phyloP scores from a whole-genome alignment of 306 rosid genomes.

The Cicer bijugum region DNA sequence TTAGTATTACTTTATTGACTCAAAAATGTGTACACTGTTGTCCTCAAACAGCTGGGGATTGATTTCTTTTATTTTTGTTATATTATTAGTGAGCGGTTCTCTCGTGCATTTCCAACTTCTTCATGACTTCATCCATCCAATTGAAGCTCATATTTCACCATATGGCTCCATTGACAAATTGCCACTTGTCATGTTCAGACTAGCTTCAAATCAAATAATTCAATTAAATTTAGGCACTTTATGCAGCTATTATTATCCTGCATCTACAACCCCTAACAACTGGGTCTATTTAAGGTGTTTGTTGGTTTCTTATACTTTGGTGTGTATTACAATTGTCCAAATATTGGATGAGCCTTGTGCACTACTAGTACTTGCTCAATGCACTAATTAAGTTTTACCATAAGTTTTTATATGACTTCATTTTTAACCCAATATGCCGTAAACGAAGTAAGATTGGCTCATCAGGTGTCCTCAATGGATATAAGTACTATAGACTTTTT shows the following conservation, averaged over 20 bases:
- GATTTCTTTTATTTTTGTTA: background rate
- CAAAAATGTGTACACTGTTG: slow-evolving; percentile 42
- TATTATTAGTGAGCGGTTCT: slow-evolving; percentile 39
- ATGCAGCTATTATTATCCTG: slow-evolving; percentile 21
- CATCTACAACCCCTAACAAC: slow-evolving; percentile 23
- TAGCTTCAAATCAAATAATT: background rate
- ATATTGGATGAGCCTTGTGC: background rate
- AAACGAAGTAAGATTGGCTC: background rate
- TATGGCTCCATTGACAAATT: slow-evolving; percentile 47
- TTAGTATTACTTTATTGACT: slow-evolving; percentile 41
- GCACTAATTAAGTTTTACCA: background rate
- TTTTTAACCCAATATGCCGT: background rate
- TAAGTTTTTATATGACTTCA: no score
- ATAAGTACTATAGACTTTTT: no score
- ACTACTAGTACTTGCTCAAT: background rate
- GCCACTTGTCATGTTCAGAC: slow-evolving; percentile 44
- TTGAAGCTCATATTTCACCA: slow-evolving; percentile 58
- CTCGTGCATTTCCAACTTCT: slow-evolving; percentile 77
- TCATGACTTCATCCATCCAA: slow-evolving; percentile 25
- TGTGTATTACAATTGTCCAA: background rate
- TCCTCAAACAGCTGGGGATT: slow-evolving; percentile 54
- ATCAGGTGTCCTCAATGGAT: background rate
- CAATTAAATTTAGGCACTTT: background rate
- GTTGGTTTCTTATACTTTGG: background rate
- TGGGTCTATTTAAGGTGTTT: background rate